phyloP scores from a whole-genome alignment of 1,284 basidiomycete genomes.

The Ceratobasidium sp. region DNA sequence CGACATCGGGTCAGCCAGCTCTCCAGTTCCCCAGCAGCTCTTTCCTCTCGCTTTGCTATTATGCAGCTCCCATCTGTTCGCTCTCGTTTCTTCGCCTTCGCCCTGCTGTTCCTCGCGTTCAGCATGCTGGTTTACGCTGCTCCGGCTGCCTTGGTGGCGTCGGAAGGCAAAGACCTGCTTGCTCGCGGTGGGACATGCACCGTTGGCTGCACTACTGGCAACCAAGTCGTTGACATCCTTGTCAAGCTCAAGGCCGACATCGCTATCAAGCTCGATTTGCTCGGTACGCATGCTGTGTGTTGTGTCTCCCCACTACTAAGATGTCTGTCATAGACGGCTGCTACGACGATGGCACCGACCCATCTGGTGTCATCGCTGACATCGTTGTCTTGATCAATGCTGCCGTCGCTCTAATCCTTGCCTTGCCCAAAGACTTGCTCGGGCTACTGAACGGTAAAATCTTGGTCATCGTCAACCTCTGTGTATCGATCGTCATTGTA shows the following conservation, averaged over 20 bases:
- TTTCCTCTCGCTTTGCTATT: neutral
- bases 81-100: constrained; percentile 41
- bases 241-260: constrained; percentile 33
- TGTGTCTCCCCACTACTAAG: neutral
- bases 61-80: constrained; percentile 36
- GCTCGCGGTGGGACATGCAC: constrained; percentile 37
- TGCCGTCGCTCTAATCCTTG: constrained; percentile 12
- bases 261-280: constrained; percentile 23
- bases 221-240: neutral
- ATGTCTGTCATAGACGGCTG: constrained; percentile 11
- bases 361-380: constrained; percentile 25
- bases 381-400: constrained; percentile 37
- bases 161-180: neutral
- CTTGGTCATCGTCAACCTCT: constrained; percentile 31
- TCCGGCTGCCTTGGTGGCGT: constrained; percentile 11
- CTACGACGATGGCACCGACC: constrained; percentile 32
- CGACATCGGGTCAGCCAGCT: constrained; percentile 19
- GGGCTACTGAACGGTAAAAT: constrained; percentile 33
- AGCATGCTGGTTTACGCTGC: constrained; percentile 31
- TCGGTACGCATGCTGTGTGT: constrained; percentile 7
- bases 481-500: constrained; percentile 20
- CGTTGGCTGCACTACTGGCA: constrained; percentile 15
- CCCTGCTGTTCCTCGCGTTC: neutral
- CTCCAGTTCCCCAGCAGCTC: neutral
- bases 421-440: constrained; percentile 21